A percentile compares a stretch with the other conserved stretches of the same genome.
These are phyloP conservation scores for Nasturtium officinale DNA, from an alignment of 345 rosid genomes.

Conservation along the genomic window DNA sequence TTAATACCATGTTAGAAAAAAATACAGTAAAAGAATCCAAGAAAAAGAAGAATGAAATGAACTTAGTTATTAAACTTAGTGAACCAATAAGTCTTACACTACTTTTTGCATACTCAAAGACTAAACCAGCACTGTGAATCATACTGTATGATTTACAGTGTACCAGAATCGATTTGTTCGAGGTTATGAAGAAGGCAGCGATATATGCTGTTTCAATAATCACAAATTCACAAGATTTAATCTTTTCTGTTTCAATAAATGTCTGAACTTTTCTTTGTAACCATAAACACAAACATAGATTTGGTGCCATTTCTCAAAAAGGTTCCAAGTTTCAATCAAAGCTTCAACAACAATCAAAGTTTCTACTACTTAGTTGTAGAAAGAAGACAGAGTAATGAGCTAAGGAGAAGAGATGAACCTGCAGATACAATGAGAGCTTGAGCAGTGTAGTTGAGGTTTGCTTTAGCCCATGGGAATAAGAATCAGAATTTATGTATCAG, in stretches of 20 bases:
- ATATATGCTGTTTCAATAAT: conserved; percentile 49
- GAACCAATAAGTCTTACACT: too few species aligned
- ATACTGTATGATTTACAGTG: too few species aligned
- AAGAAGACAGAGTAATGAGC: not conserved
- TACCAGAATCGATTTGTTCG: conserved; percentile 96
- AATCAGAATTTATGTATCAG: not conserved
- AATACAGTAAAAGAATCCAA: too few species aligned
- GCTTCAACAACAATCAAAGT: not conserved
- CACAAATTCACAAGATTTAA: conserved; percentile 22
- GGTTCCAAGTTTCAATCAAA: not conserved
- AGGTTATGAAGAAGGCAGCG: conserved; percentile 90
- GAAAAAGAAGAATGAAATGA: too few species aligned
- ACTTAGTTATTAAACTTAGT: too few species aligned
- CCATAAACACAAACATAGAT: not conserved
- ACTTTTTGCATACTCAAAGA: too few species aligned
- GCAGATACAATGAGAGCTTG: conserved; percentile 49
- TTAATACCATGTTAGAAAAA: too few species aligned
- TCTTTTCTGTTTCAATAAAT: not conserved
- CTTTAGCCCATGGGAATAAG: too few species aligned
- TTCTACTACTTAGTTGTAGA: not conserved
- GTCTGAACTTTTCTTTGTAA: not conserved
- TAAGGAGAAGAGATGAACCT: conserved; percentile 40
- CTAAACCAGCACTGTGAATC: too few species aligned
- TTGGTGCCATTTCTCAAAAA: not conserved
- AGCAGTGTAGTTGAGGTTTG: too few species aligned